phyloP scores from a whole-genome alignment of 148 eudicot genomes.

The Rhododendron molle region DNA sequence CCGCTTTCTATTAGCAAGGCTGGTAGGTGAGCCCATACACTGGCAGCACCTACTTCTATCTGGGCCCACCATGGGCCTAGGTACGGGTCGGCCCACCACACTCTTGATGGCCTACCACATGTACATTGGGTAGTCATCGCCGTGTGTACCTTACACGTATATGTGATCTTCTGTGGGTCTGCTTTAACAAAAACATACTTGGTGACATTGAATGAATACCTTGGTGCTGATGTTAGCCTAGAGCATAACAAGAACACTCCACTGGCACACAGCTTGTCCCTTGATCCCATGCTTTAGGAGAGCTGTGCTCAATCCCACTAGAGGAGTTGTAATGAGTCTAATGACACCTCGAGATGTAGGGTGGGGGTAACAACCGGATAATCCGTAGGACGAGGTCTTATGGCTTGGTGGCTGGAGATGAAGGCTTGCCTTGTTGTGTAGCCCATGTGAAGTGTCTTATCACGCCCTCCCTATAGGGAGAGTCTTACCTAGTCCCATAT shows the following conservation, averaged over 20 bases:
- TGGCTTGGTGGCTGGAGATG: neutral
- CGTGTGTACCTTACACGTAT: neutral
- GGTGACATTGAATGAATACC: neutral
- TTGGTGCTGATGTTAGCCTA: neutral
- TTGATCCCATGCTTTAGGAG: neutral
- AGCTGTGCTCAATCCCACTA: neutral
- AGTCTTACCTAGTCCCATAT: neutral
- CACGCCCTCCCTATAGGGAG: neutral
- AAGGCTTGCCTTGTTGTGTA: neutral
- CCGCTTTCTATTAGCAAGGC: too few species aligned
- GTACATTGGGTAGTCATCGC: neutral
- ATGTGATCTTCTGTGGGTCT: neutral
- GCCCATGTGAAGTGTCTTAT: neutral
- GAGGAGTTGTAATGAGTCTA: neutral
- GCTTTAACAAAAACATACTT: neutral
- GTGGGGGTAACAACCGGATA: neutral
- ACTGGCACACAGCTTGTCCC: neutral
- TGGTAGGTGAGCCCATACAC: too few species aligned
- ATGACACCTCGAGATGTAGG: neutral
- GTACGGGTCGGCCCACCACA: too few species aligned
- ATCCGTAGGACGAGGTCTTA: neutral
- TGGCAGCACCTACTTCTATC: too few species aligned
- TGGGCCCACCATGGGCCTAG: too few species aligned
- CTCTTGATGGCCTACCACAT: neutral
- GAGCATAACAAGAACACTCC: neutral